Evolutionary conservation across 2,329 filamentous ascomycete genomes (phyloP), one percentile per base, ranked within the genome.

Genomic region (Septoria linicola): DNA sequence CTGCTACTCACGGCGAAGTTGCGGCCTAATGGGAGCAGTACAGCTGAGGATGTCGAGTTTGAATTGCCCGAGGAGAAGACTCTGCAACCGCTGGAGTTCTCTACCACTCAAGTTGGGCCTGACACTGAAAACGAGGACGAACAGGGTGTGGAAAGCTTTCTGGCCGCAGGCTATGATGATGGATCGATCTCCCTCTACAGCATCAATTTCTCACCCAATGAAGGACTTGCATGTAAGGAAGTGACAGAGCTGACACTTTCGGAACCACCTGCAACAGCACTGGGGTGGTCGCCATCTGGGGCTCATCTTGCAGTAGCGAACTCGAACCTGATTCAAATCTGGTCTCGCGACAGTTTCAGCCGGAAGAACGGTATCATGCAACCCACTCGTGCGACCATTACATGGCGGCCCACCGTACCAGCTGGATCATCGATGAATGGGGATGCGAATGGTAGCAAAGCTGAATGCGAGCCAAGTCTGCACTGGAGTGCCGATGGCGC

Each of bases 401-500:
- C 59, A 1, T 69, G 66, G 66, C 59, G 63, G 21, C 59, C 62
- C 8, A 37, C 41, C 4, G 16, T 8, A 2, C 27, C 14, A 8
- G 19, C 41, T 23, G 39, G 39, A 13, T 35, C 32, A 11, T 23
- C 16, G 6, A 13, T 16, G 10, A 41, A 41, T 20, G 46, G 39
- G 14, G 11, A 19, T 36, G 20, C 27, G 5, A 47, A 35, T 32
- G 54, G 53, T 7, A 34, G 21, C 3, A 23, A 35, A 19, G 17
- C 17, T 35, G 57, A 59, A 17, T 41, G 47, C 11, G 63, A 68
- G 53, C 68, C 67, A 7, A 68, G 62, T 54, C 65, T 81, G 44
- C 72, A 70, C 23, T 81, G 78, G 78, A 77, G 79, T 62, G 69
- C 69, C 10, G 74, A 80, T 62, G 76, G 77, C n/a, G 76, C 76